Evolutionary conservation across 1,139 yeast species (phyloP), one percentile per base, ranked within the genome.

Genomic region (Yamadazyma blattariae): DNA sequence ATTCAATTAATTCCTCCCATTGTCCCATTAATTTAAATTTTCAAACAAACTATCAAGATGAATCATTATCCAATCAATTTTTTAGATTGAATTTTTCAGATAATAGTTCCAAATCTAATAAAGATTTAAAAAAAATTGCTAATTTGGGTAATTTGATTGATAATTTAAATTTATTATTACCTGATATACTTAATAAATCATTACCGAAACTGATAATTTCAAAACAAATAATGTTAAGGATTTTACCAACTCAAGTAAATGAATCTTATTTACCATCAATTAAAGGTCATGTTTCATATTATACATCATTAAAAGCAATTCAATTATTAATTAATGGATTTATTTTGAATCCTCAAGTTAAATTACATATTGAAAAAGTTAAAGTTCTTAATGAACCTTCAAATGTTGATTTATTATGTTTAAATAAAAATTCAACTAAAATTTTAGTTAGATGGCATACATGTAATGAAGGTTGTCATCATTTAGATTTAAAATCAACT

Each of bases 81-180:
- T n/a, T n/a, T n/a, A n/a, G n/a, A n/a, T n/a, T n/a, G n/a, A n/a
- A n/a, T n/a, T n/a, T n/a, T n/a, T n/a, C n/a, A n/a, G n/a, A n/a
- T n/a, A n/a, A n/a, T n/a, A n/a, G n/a, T n/a, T 31, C 34, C 3
- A 7, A 14, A 11, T n/a, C 25, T 21, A 24, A 25, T 11, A 25
- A 33, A 10, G 11, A 27, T 21, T 36, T 30, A 18, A 28, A 39
- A 19, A 52, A 61, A 26, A 65, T 63, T 46, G 80, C 85, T 14
- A 85, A 85, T 51, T 57, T 84, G 24, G 94, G 92, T 2, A 45
- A 68, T 7, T 71, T 76, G 52, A 64, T 81, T 10, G 78, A 78
- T 24, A 61, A 65, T 39, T 61, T 87, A 27, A 68, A 69, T 41
- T 43, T 48, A 3, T 59, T 70, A n/a, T 68, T 83, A 2, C 95